Conservation (phyloP, 1,284 basidiomycete species). For the Fomitopsis betulina region DNA sequence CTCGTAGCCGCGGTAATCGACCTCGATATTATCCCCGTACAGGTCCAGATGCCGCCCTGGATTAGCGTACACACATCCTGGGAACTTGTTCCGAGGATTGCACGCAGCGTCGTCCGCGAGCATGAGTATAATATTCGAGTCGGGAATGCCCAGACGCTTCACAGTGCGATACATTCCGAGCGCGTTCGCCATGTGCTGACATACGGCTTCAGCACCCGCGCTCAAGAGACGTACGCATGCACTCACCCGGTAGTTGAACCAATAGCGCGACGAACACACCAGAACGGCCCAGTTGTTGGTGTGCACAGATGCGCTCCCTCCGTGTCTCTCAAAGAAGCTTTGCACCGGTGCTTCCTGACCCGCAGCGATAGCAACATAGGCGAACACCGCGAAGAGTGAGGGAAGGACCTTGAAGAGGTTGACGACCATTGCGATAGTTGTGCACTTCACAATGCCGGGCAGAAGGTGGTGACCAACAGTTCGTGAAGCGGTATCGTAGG, state of each 20-base stretch:
- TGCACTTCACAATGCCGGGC: too few relatives aligned
- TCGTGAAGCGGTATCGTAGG: too few relatives aligned
- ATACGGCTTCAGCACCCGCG: background rate
- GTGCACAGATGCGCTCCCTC: conserved; percentile 46
- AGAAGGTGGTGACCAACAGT: too few relatives aligned
- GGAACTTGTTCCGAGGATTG: conserved; percentile 89
- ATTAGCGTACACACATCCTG: conserved; percentile 89
- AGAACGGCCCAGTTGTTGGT: conserved; percentile 99
- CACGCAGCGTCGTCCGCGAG: conserved; percentile 96
- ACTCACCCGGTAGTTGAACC: conserved; percentile 96
- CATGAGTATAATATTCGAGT: conserved; percentile 99
- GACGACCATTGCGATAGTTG: too few relatives aligned
- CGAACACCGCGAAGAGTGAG: too few relatives aligned
- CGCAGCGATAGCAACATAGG: background rate
- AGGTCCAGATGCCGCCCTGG: conserved; percentile 78
- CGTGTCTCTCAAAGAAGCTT: conserved; percentile 1
- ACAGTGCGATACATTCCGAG: conserved; percentile 99
- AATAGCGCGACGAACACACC: conserved; percentile 91
- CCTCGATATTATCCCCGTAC: conserved; percentile 96
- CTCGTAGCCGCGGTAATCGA: conserved; percentile 97
- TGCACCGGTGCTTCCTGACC: background rate
- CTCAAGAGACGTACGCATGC: background rate
- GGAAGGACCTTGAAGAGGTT: too few relatives aligned
- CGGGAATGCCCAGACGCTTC: conserved; percentile 95
- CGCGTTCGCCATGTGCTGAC: conserved; percentile 96